Evolutionary conservation across 2,329 filamentous ascomycete genomes (phyloP).

Genomic region (Endoconidiophora laricicola): DNA sequence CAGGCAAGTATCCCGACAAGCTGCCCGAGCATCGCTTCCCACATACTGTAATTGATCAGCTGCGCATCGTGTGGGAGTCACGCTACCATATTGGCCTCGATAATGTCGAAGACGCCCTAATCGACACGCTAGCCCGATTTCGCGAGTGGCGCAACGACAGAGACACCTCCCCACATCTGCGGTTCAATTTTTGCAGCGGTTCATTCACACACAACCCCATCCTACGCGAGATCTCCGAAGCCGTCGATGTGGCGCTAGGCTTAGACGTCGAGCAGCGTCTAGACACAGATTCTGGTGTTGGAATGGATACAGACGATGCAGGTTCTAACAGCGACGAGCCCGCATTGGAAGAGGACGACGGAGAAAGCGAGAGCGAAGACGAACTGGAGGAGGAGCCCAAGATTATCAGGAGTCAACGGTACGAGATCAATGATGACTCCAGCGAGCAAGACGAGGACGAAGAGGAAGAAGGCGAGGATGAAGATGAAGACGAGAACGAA

Average conservation of each 20-base stretch:
- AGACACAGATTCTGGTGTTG: neutral
- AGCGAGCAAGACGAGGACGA: neutral
- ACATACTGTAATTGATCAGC: neutral
- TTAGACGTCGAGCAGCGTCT: neutral
- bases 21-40: slow-evolving; percentile 1
- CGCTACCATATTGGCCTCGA: neutral
- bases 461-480: neutral
- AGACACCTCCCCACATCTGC: too few relatives aligned
- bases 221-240: too few relatives aligned
- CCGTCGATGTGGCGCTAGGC: neutral
- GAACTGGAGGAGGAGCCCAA: neutral
- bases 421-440: neutral
- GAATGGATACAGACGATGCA: neutral
- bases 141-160: neutral
- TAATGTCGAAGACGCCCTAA: slow-evolving; percentile 2
- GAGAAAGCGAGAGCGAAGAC: neutral
- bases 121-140: neutral
- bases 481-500: neutral
- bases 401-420: too few relatives aligned
- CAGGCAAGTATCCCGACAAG: neutral
- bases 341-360: neutral
- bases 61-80: neutral
- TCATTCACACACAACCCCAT: too few relatives aligned
- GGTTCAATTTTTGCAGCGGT: neutral
- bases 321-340: neutral